Conservation (phyloP, 805 yeast genomes). For the Saccharomyces paradoxus region DNA sequence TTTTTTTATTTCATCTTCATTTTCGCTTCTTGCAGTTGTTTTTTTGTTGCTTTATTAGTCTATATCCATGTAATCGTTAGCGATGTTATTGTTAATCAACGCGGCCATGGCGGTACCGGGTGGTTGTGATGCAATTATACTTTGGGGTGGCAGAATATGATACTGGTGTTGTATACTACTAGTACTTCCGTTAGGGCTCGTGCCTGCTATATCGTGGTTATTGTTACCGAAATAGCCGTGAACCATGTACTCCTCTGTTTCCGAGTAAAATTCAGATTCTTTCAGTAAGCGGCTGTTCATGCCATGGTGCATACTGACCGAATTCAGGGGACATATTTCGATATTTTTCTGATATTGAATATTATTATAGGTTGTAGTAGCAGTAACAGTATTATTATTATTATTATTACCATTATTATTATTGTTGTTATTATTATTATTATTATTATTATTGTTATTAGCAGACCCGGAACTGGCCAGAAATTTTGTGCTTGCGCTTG, state of each 20-base stretch:
- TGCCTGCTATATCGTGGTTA: neutral
- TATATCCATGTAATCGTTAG: neutral
- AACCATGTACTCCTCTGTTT: slow-evolving; percentile 25
- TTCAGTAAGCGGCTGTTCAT: neutral
- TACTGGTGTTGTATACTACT: neutral
- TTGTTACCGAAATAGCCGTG: slow-evolving; percentile 12
- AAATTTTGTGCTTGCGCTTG: neutral
- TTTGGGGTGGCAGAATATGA: neutral
- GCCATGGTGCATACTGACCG: neutral
- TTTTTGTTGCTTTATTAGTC: neutral
- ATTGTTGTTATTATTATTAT: too few species aligned
- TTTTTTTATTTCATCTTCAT: neutral
- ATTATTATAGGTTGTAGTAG: neutral
- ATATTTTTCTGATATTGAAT: neutral
- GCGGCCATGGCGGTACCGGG: neutral
- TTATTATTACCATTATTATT: too few species aligned
- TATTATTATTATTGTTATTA: neutral
- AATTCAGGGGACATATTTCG: neutral
- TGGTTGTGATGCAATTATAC: neutral
- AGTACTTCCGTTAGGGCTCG: neutral
- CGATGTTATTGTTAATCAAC: neutral
- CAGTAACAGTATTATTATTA: too few species aligned
- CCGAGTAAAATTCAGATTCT: slow-evolving; percentile 10
- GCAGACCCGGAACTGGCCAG: neutral
- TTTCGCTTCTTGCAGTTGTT: neutral